A percentile compares a stretch with the other conserved stretches of the same genome.
Evolutionary conservation across 2,329 filamentous ascomycete species (phyloP).

Genomic region (Calycina marina): DNA sequence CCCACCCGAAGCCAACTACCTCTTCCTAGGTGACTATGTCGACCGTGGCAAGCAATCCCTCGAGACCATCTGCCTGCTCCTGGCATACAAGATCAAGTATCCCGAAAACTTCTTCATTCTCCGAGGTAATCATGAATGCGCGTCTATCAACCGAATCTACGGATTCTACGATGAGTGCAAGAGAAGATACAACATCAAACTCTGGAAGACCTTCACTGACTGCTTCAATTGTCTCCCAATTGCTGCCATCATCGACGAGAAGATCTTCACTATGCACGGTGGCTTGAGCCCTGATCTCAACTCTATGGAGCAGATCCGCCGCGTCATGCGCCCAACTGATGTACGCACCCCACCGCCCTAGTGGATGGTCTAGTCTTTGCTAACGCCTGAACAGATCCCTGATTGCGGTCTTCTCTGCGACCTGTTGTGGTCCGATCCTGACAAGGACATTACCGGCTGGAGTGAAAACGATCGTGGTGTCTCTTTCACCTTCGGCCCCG

Average conservation of each 20-base stretch:
- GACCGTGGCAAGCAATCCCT: constrained; percentile 98
- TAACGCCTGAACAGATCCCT: constrained; percentile 63
- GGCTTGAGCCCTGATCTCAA: constrained; percentile 93
- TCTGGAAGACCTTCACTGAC: constrained; percentile 99
- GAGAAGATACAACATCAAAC: constrained; percentile 96
- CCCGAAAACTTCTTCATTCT: constrained; percentile 99
- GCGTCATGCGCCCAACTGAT: constrained; percentile 97
- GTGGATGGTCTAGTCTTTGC: too few species aligned
- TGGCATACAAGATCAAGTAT: constrained; percentile 99
- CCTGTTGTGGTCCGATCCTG: constrained; percentile 94
- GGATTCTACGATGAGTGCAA: constrained; percentile 99
- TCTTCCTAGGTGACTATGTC: constrained; percentile 98
- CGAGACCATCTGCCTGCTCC: constrained; percentile 91
- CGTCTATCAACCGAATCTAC: constrained; percentile 97
- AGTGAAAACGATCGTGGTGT: constrained; percentile 98
- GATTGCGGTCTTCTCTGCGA: constrained; percentile 96
- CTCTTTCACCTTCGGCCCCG: constrained; percentile 94
- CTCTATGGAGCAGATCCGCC: constrained; percentile 99
- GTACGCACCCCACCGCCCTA: too few species aligned
- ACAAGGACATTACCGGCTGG: constrained; percentile 99
- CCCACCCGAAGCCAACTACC: constrained; percentile 96
- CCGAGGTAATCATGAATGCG: constrained; percentile 97
- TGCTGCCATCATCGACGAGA: constrained; percentile 97
- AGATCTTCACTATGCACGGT: constrained; percentile 99
- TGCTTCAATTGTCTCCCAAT: constrained; percentile 99